Evolutionary conservation across 305 asterid genomes (phyloP).

Genomic region (Coffea humblotiana): DNA sequence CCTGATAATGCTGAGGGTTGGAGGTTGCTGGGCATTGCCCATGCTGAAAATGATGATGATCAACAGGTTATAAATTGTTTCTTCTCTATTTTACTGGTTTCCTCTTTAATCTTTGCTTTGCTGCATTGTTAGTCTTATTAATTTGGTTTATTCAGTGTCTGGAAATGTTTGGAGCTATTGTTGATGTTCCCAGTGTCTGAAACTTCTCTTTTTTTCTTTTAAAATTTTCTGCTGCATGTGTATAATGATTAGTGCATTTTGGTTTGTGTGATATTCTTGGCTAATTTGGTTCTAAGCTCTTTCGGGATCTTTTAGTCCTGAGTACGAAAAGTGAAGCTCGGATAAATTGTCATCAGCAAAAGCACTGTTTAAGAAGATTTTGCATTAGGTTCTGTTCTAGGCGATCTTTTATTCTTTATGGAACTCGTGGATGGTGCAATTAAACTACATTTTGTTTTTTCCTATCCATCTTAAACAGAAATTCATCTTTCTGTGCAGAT

Average conservation of each 20-base stretch:
- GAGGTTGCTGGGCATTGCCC: conserved; percentile 97
- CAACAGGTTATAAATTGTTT: conserved; percentile 62
- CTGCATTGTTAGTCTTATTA: conserved; percentile 2
- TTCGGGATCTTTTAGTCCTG: not conserved
- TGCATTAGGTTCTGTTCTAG: not conserved
- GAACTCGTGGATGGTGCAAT: not conserved
- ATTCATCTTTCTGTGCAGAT: not conserved
- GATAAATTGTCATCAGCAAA: conserved; percentile 1
- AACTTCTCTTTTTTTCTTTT: not conserved
- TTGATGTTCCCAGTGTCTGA: not conserved
- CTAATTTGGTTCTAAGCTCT: not conserved
- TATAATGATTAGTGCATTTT: not conserved
- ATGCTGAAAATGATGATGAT: conserved; percentile 99
- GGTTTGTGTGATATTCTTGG: not conserved
- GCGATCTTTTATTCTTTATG: not conserved
- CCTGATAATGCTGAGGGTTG: conserved; percentile 98
- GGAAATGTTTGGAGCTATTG: not conserved
- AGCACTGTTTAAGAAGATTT: not conserved
- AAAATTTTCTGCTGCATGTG: not conserved
- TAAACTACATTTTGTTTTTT: not conserved
- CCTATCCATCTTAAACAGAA: not conserved
- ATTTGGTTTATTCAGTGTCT: not conserved
- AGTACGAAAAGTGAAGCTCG: not conserved
- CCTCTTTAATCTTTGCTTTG: conserved; percentile 5
- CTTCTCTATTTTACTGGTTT: conserved; percentile 1